phyloP scores from a whole-genome alignment of 441 rosid species.

The Melastoma candidum region DNA sequence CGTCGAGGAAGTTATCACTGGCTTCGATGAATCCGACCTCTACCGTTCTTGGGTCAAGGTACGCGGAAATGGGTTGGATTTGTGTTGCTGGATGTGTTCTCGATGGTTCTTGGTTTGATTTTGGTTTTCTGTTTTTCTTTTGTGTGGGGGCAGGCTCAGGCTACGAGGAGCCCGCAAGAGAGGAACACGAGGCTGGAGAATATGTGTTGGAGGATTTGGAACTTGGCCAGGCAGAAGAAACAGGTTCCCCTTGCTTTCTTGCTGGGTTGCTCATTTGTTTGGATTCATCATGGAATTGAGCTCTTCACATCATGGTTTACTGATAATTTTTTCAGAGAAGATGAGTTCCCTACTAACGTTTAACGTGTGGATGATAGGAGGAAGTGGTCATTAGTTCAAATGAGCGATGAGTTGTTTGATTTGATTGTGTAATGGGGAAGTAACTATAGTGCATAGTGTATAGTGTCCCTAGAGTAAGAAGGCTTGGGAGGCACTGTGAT shows the following conservation, averaged over 20 bases:
- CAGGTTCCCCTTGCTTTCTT: conserved; percentile 34
- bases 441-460: no score
- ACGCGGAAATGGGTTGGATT: neutral
- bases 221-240: conserved; percentile 89
- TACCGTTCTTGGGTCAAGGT: conserved; percentile 25
- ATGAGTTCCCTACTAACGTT: no score
- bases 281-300: no score
- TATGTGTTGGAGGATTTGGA: conserved; percentile 97
- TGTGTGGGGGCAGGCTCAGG: conserved; percentile 40
- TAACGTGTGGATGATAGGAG: no score
- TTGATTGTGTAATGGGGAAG: no score
- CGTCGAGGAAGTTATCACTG: conserved; percentile 95
- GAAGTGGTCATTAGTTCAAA: no score
- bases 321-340: no score
- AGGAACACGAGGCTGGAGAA: conserved; percentile 86
- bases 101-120: neutral
- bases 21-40: conserved; percentile 69
- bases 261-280: no score
- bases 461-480: no score
- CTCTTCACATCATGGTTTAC: no score
- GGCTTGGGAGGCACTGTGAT: no score
- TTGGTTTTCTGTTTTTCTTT: neutral
- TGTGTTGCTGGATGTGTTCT: neutral
- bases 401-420: no score
- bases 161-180: conserved; percentile 85